Evolutionary conservation across 2,329 filamentous ascomycete species (phyloP).

Genomic region (Mariannaea sp.): DNA sequence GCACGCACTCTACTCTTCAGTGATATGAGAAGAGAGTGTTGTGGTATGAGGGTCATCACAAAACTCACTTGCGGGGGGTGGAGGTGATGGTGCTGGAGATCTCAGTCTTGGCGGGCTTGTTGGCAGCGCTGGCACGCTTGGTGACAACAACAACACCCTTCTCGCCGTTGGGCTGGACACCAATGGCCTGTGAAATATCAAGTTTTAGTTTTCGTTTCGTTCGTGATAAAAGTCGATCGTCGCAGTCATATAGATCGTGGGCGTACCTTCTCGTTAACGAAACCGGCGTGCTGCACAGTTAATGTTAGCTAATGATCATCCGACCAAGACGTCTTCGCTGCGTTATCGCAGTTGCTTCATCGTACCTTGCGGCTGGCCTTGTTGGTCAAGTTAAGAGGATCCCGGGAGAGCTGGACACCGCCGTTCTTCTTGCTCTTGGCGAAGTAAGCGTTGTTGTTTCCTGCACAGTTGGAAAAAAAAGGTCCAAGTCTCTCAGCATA

Average conservation of each 20-base stretch:
- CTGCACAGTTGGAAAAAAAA: constrained; percentile 52
- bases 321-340: background rate
- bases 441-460: constrained; percentile 86
- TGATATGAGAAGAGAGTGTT: too few relatives aligned
- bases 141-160: constrained; percentile 80
- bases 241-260: constrained; percentile 17
- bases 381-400: constrained; percentile 93
- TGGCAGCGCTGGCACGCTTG: constrained; percentile 77
- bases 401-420: constrained; percentile 88
- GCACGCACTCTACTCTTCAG: background rate
- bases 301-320: constrained; percentile 42
- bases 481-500: constrained; percentile 30
- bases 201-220: constrained; percentile 29
- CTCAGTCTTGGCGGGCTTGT: constrained; percentile 73
- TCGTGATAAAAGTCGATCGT: constrained; percentile 19
- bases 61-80: constrained; percentile 70
- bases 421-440: constrained; percentile 84
- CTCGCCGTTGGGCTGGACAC: constrained; percentile 69
- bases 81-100: constrained; percentile 73
- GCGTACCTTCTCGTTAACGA: constrained; percentile 88
- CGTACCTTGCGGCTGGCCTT: constrained; percentile 86
- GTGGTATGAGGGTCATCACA: too few relatives aligned
- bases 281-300: constrained; percentile 77
- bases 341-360: background rate
- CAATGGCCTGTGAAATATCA: constrained; percentile 70